Evolutionary conservation across 2,329 filamentous ascomycete genomes (phyloP).

Genomic region (Dothiorella sarmentorum): DNA sequence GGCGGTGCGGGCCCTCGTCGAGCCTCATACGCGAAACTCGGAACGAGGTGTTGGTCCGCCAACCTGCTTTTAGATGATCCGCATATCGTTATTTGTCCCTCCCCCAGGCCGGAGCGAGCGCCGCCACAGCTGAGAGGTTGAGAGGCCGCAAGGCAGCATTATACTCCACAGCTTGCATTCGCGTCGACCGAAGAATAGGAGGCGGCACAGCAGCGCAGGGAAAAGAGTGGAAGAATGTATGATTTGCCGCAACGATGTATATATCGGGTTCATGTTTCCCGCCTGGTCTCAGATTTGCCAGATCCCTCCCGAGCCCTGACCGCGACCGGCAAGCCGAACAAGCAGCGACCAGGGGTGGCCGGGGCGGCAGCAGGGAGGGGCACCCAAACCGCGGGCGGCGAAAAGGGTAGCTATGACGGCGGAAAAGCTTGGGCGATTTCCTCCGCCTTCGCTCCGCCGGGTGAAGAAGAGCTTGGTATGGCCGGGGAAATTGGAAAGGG

Average conservation of each 20-base stretch:
- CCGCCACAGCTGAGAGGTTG: background rate
- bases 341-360: background rate
- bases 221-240: background rate
- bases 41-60: slow-evolving; percentile 10
- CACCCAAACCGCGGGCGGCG: slow-evolving; percentile 7
- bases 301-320: background rate
- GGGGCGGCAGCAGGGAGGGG: background rate
- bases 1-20: too few relatives aligned
- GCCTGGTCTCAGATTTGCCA: background rate
- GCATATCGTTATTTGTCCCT: slow-evolving; percentile 15
- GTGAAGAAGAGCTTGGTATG: slow-evolving; percentile 6
- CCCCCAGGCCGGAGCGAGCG: background rate
- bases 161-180: background rate
- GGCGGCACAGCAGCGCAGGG: slow-evolving; percentile 5
- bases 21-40: slow-evolving; percentile 12
- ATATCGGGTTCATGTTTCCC: background rate
- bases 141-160: background rate
- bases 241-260: background rate
- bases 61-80: slow-evolving; percentile 2
- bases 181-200: background rate
- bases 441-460: slow-evolving; percentile 13
- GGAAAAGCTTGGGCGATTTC: slow-evolving; percentile 7
- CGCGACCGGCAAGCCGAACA: background rate
- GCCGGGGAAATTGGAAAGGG: slow-evolving; percentile 7
- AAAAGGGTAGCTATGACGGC: too few relatives aligned